These are phyloP conservation scores for Pseudohalonectria lignicola DNA, from an alignment of 2,329 filamentous ascomycete genomes.

Conservation along the genomic window DNA sequence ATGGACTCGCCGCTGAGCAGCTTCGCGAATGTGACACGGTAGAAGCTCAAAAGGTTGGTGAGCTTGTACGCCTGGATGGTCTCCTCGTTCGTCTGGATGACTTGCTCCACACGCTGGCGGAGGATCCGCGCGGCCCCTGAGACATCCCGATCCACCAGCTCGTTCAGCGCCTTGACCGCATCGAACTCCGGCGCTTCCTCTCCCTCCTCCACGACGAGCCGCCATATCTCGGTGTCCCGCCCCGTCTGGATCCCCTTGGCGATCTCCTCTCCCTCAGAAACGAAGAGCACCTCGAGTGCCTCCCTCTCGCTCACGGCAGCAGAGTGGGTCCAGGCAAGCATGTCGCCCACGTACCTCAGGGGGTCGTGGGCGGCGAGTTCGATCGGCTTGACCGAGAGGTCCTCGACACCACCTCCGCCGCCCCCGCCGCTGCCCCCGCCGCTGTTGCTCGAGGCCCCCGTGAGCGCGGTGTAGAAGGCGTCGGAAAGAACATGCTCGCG, in stretches of 20 bases:
- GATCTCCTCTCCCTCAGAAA: slow-evolving; percentile 82
- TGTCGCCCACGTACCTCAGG: slow-evolving; percentile 85
- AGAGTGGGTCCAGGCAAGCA: slow-evolving; percentile 95
- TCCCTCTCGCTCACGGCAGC: slow-evolving; percentile 89
- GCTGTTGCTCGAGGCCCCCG: slow-evolving; percentile 52
- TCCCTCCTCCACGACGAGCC: slow-evolving; percentile 48
- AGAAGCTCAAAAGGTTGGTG: slow-evolving; percentile 81
- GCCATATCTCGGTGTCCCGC: slow-evolving; percentile 76
- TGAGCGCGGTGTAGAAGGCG: slow-evolving; percentile 79
- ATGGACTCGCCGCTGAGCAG: slow-evolving; percentile 60
- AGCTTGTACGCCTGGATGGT: slow-evolving; percentile 82
- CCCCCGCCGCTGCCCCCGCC: neutral
- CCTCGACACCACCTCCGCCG: slow-evolving; percentile 33
- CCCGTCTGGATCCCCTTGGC: slow-evolving; percentile 71
- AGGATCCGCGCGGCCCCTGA: slow-evolving; percentile 72
- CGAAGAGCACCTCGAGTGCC: slow-evolving; percentile 81
- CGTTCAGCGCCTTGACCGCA: slow-evolving; percentile 67
- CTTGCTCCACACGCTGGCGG: slow-evolving; percentile 82
- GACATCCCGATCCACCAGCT: slow-evolving; percentile 79
- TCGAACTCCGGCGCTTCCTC: slow-evolving; percentile 55
- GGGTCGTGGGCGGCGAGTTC: slow-evolving; percentile 89
- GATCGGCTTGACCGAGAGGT: slow-evolving; percentile 70
- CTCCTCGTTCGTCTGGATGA: slow-evolving; percentile 87
- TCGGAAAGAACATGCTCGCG: slow-evolving; percentile 80
- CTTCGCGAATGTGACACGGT: slow-evolving; percentile 73